Conservation (phyloP, 2,329 filamentous ascomycete species). For the Penicillium sp. region DNA sequence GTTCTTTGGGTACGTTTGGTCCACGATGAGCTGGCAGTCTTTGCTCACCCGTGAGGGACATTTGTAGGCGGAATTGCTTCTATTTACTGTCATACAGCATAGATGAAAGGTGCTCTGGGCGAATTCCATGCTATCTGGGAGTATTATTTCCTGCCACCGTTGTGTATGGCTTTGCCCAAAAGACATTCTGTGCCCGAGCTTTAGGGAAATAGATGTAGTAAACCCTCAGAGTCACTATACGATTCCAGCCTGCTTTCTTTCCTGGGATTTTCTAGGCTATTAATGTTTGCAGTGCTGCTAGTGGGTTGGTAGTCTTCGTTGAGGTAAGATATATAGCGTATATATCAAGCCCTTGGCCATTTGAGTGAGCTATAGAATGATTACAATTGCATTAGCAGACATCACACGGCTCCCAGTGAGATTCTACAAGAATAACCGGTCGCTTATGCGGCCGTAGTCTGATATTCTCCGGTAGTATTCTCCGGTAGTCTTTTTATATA, state of each 20-base stretch:
- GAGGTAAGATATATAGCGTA: neutral
- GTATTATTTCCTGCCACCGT: neutral
- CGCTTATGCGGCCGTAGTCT: too few species aligned
- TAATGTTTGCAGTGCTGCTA: neutral
- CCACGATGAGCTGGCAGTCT: neutral
- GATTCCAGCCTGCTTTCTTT: neutral
- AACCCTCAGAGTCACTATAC: too few species aligned
- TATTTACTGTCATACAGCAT: neutral
- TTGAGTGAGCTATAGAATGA: neutral
- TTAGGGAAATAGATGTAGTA: neutral
- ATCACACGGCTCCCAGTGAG: neutral
- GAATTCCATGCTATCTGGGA: neutral
- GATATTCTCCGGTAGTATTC: too few species aligned
- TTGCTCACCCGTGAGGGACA: neutral
- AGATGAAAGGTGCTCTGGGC: too few species aligned
- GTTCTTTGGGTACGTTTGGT: neutral
- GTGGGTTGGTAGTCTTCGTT: neutral
- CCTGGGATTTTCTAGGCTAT: fast-evolving
- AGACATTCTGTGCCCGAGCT: neutral
- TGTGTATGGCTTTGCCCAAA: neutral
- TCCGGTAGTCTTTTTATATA: too few species aligned
- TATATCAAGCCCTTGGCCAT: too few species aligned
- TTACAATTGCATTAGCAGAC: too few species aligned
- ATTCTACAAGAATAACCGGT: too few species aligned
- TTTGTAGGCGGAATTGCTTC: neutral